These are phyloP conservation scores for Phoma sp. DNA, from an alignment of 2,329 filamentous ascomycete genomes.

Conservation along the genomic window DNA sequence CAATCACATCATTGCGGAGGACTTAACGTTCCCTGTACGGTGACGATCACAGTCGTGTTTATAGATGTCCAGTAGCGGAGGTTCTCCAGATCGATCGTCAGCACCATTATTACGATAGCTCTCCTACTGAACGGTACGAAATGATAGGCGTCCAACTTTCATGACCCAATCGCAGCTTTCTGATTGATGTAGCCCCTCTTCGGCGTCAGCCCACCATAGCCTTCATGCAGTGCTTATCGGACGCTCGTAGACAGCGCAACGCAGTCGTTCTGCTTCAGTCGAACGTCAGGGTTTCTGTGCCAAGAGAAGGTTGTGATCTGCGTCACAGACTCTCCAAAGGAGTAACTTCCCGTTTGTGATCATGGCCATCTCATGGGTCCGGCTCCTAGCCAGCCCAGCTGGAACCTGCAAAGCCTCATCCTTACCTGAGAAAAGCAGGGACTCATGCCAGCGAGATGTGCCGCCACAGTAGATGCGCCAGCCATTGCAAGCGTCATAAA, in stretches of 20 bases:
- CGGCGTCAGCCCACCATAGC: constrained; percentile 12
- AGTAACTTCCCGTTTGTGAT: not conserved
- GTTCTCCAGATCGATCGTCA: constrained; percentile 7
- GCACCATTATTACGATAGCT: not conserved
- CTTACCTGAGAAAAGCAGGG: constrained; percentile 3
- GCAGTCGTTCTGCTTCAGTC: not conserved
- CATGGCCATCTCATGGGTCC: not conserved
- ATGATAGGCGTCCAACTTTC: constrained; percentile 14
- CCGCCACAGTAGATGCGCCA: constrained; percentile 5
- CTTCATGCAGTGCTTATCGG: constrained; percentile 10
- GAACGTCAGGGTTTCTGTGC: not conserved
- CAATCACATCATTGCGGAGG: constrained; percentile 22
- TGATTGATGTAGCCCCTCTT: not conserved
- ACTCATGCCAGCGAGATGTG: not conserved
- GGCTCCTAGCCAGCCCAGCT: not conserved
- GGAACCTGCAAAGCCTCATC: constrained; percentile 1
- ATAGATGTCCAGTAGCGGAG: constrained; percentile 7
- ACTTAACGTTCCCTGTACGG: constrained; percentile 7
- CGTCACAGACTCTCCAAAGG: not conserved
- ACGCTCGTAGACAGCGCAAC: not conserved
- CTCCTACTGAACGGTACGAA: constrained; percentile 3
- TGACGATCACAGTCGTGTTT: constrained; percentile 18
- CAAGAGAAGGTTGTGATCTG: not conserved
- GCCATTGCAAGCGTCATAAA: constrained; percentile 15
- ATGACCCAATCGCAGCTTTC: constrained; percentile 12